These are phyloP conservation scores for Tylopilus cervinicoccineus DNA, from an alignment of 768 basidiomycete species.

Conservation along the genomic window DNA sequence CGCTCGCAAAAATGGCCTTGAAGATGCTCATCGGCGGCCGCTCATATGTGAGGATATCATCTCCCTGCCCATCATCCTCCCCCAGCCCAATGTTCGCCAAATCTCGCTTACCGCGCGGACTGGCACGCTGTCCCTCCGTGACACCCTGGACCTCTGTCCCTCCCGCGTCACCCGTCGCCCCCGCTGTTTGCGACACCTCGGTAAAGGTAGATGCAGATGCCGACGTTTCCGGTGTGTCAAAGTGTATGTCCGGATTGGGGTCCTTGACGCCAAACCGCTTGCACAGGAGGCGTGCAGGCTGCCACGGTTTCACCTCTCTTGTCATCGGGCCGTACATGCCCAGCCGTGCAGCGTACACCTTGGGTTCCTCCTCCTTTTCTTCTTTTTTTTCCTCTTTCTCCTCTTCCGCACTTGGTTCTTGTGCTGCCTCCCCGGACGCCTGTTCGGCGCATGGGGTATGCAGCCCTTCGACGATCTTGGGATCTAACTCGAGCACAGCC, in stretches of 20 bases:
- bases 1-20: conserved; percentile 97
- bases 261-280: conserved; percentile 93
- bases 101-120: conserved; percentile 42
- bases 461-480: conserved; percentile 62
- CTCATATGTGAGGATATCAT: conserved; percentile 83
- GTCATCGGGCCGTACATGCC: conserved; percentile 93
- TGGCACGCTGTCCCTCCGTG: neutral
- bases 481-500: conserved; percentile 61
- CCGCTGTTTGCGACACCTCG: conserved; percentile 8
- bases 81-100: conserved; percentile 84
- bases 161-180: neutral
- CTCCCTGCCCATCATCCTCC: conserved; percentile 87
- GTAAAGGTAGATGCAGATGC: conserved; percentile 20
- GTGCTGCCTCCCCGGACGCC: conserved; percentile 36
- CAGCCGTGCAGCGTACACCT: conserved; percentile 73
- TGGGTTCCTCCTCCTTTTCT: conserved; percentile 69
- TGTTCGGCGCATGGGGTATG: conserved; percentile 49
- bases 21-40: conserved; percentile 90
- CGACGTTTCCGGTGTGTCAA: conserved; percentile 28
- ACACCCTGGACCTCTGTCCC: neutral
- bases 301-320: conserved; percentile 68
- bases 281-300: conserved; percentile 81
- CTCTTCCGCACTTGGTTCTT: conserved; percentile 38
- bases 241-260: conserved; percentile 59
- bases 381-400: conserved; percentile 43